Evolutionary conservation across 106 monocot species (phyloP).

Genomic region (Platanthera zijinensis): DNA sequence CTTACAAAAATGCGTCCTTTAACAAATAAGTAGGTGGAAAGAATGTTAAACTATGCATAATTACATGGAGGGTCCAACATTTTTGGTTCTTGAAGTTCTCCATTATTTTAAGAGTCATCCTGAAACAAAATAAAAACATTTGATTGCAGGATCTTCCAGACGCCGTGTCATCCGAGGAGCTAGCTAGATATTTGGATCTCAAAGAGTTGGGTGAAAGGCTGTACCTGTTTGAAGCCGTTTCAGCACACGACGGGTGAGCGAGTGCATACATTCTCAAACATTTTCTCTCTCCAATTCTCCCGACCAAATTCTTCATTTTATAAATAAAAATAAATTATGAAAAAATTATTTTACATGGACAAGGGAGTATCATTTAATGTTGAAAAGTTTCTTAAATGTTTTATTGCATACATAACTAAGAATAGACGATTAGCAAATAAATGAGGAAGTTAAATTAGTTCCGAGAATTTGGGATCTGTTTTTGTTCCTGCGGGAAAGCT

Average conservation of each 20-base stretch:
- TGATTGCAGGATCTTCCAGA: conserved; percentile 71
- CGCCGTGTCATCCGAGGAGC: conserved; percentile 69
- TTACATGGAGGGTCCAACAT: too few relatives aligned
- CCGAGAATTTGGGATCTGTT: neutral
- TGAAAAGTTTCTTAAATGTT: too few relatives aligned
- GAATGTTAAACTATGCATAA: too few relatives aligned
- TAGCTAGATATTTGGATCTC: conserved; percentile 82
- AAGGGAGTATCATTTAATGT: too few relatives aligned
- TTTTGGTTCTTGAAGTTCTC: neutral
- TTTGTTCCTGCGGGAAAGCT: too few relatives aligned
- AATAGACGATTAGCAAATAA: too few relatives aligned
- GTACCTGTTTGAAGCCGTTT: conserved; percentile 68
- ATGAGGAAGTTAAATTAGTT: neutral
- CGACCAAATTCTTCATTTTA: too few relatives aligned
- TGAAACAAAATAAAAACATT: neutral
- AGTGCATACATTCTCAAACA: conserved; percentile 4
- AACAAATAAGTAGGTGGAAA: neutral
- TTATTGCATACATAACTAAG: too few relatives aligned
- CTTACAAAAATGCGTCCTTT: neutral
- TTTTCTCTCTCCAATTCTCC: neutral
- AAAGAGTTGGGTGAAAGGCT: conserved; percentile 85
- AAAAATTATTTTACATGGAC: too few relatives aligned
- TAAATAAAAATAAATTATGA: too few relatives aligned
- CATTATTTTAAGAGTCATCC: neutral
- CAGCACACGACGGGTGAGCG: conserved; percentile 82